These are phyloP conservation scores for Gardenia jasminoides DNA, from an alignment of 257 asterid species.

Conservation along the genomic window DNA sequence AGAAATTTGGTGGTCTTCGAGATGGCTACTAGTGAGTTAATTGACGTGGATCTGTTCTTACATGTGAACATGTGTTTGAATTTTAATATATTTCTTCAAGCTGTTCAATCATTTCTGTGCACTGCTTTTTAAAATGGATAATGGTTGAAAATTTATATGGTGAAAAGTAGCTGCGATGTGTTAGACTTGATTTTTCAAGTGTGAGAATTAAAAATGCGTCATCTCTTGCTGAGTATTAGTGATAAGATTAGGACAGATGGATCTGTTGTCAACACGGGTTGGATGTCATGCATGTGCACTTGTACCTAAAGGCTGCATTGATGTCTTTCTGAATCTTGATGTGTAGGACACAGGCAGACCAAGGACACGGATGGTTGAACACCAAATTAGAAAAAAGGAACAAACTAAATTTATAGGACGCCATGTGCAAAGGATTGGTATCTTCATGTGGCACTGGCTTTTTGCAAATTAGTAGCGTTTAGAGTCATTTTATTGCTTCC, in stretches of 20 bases:
- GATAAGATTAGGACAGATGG: neutral
- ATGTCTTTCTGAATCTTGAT: neutral
- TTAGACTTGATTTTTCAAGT: neutral
- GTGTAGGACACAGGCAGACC: neutral
- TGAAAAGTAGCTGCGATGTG: neutral
- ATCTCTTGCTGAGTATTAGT: neutral
- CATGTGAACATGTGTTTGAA: neutral
- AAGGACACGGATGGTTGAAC: neutral
- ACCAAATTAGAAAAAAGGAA: too few species aligned
- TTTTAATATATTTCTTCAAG: neutral
- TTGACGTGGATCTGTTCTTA: neutral
- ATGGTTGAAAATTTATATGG: neutral
- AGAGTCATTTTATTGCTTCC: neutral
- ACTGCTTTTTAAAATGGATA: neutral
- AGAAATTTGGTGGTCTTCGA: slow-evolving; percentile 76
- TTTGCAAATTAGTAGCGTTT: neutral
- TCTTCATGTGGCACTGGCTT: neutral
- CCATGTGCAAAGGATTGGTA: neutral
- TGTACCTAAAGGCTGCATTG: neutral
- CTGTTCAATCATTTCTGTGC: neutral
- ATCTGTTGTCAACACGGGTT: neutral
- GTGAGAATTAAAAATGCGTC: neutral
- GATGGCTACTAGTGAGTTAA: slow-evolving; percentile 80
- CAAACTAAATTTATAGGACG: neutral
- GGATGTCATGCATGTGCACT: neutral